A percentile compares a stretch with the other conserved stretches of the same genome.
phyloP scores from a whole-genome alignment of 2,329 filamentous ascomycete species.

The Neurospora sp. region DNA sequence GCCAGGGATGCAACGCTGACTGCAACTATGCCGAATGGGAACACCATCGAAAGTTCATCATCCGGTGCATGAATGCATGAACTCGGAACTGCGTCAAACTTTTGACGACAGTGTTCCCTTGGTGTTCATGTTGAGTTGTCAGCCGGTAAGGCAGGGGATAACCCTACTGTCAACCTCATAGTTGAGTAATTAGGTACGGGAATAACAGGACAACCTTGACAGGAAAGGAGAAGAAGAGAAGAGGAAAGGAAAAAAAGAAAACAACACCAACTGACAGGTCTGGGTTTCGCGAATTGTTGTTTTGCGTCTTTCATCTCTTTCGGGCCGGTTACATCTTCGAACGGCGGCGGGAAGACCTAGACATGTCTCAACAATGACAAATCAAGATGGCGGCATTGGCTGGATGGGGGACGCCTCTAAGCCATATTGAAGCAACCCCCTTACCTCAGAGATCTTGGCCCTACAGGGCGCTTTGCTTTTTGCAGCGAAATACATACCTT shows the following conservation, averaged over 20 bases:
- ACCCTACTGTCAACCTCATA: not conserved
- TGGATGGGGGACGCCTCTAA: not conserved
- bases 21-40: not conserved
- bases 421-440: not conserved
- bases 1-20: not conserved
- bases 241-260: not conserved
- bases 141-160: not conserved
- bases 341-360: not conserved
- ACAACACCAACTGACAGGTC: not conserved
- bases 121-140: not conserved
- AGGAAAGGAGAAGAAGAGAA: not conserved
- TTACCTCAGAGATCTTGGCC: not conserved
- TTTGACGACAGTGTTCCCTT: not conserved
- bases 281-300: not conserved
- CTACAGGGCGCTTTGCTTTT: conserved; percentile 2
- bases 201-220: not conserved
- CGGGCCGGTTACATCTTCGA: not conserved
- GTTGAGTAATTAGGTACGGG: not conserved
- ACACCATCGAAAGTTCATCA: not conserved
- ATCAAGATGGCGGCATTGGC: not conserved
- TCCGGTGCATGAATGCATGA: not conserved
- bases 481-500: not conserved
- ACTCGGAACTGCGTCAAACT: not conserved
- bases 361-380: not conserved
- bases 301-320: not conserved